Base-by-base conservation (phyloP, 2,329 filamentous ascomycete genomes). In the Paracamarosporium sp. region DNA sequence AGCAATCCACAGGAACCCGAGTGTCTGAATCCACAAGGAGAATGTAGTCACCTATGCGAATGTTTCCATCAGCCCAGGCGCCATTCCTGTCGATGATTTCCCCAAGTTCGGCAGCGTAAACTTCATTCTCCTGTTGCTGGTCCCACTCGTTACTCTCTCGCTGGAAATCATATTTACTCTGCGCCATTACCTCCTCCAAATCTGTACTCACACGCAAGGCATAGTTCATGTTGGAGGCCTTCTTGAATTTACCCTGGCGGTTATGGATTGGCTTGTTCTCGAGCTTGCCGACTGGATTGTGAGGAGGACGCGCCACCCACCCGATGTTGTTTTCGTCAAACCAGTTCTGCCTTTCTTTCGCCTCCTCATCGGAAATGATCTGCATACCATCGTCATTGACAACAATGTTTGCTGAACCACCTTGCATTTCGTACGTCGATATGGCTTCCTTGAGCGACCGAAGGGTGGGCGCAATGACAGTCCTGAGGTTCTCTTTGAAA, bases 31-130 rank as follows among this genome's bases (percentile, higher is more conserved):
- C 72, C n/a, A 75, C 90, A 58, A 93, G 79, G 30, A 91, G 80
- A 58, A 93, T 91, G 75, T 93, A 93, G 77, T 96, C 92, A 55
- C 92, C 92, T 22, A 96, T 82, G 50, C 92, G 90, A 65, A 96
- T 89, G 75, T 95, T 93, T 60, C 92, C 92, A 71, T 92, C 91
- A 17, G 91, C 91, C 90, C 89, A 76, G 8, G 67, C 91, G 17
- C 88, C 87, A 55, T 90, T 73, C 43, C 77, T 86, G 45, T 88
- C 83, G 35, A 93, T 82, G 17, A 89, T 85, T 57, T 89, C 84
- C 64, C 86, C 84, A 40, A 93, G 55, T 13, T 63, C 63, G 2
- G 59, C 43, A 4, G 44, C 38, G 52, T 74, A 76, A 2, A 68
- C 75, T 63, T 74, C 75, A 25, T 70, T 65, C 28, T 76, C 73